Evolutionary conservation across 306 rosid genomes (phyloP), one percentile per base, ranked within the genome.

Genomic region (Medicago ruthenica): DNA sequence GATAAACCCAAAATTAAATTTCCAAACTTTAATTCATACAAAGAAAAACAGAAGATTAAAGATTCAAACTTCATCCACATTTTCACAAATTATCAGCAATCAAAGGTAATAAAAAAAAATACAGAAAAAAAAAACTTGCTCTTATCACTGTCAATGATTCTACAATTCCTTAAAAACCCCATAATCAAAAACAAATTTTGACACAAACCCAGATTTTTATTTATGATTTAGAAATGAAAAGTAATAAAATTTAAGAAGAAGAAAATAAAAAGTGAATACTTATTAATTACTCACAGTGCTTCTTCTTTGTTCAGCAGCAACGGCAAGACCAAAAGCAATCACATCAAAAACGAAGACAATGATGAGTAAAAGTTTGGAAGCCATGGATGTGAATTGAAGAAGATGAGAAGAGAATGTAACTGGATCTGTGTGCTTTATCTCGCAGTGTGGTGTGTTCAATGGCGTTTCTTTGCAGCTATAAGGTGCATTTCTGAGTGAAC

Each of bases 271-370:
- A 40, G 60, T 21, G 60, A 16, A 67, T 20, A 74, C 93, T 27
- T 0, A 27, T 27, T 27, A 27, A 27, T 27, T 27, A 27, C 31
- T 92, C 72, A 96, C 99, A 73, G 91, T 88, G 92, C 92, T 90
- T 88, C 99, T 92, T 77, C 99, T 89, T 82, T 84, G 99, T 78
- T 96, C 99, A 74, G 99, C 99, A 48, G 88, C 97, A 60, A 96
- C 88, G 15, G 98, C 98, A 3, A 96, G 83, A n/a, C 92, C 98
- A 75, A 96, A 90, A 81, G 99, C 99, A 70, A 96, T 90, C 67
- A 90, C 27, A 48, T 96, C 92, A 7, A 92, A 62, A 68, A 90
- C 27, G 73, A 90, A 78, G 71, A 92, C 88, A 1, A 76, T 18
- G 71, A 92, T 88, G 81, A 96, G 73, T 14, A 92, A 6, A n/a